A percentile compares a stretch with the other conserved stretches of the same genome.
phyloP scores from a whole-genome alignment of 2,329 filamentous ascomycete genomes.

The Spiromastix sp. region DNA sequence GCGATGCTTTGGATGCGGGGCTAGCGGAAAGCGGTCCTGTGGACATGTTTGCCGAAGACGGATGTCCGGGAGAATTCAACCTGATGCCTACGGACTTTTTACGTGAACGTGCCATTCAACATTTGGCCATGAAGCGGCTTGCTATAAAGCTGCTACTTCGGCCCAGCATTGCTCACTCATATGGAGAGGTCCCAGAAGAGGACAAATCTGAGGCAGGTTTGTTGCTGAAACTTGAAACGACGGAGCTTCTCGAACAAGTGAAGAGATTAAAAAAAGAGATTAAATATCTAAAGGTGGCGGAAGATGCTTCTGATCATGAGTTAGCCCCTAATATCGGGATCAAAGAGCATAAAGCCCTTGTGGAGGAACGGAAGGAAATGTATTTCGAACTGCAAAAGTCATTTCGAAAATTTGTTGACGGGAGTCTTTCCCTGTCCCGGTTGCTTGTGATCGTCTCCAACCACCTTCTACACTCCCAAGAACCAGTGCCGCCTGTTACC shows the following conservation, averaged over 20 bases:
- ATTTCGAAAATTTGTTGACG: constrained; percentile 19
- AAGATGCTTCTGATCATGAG: constrained; percentile 21
- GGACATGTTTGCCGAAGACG: background rate
- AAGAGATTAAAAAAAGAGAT: constrained; percentile 23
- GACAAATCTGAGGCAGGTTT: constrained; percentile 20
- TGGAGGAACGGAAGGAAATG: constrained; percentile 20
- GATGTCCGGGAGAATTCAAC: constrained; percentile 1
- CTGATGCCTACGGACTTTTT: constrained; percentile 14
- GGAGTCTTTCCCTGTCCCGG: constrained; percentile 24
- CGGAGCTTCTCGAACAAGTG: constrained; percentile 25
- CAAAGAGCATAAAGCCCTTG: constrained; percentile 15
- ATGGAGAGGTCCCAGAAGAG: constrained; percentile 23
- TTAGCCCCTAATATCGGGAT: constrained; percentile 19
- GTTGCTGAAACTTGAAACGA: constrained; percentile 20
- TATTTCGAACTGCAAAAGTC: constrained; percentile 20
- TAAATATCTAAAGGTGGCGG: constrained; percentile 18
- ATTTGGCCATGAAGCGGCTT: constrained; percentile 29
- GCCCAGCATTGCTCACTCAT: constrained; percentile 29
- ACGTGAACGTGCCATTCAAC: constrained; percentile 28
- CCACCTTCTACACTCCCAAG: constrained; percentile 24
- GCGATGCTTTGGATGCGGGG: constrained; percentile 6
- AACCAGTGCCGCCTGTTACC: constrained; percentile 26
- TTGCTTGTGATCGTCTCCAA: constrained; percentile 25
- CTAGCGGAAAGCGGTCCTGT: background rate
- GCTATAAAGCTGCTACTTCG: constrained; percentile 29